phyloP scores from a whole-genome alignment of 352 stramenopile species.

The Globisporangium sylvaticum region DNA sequence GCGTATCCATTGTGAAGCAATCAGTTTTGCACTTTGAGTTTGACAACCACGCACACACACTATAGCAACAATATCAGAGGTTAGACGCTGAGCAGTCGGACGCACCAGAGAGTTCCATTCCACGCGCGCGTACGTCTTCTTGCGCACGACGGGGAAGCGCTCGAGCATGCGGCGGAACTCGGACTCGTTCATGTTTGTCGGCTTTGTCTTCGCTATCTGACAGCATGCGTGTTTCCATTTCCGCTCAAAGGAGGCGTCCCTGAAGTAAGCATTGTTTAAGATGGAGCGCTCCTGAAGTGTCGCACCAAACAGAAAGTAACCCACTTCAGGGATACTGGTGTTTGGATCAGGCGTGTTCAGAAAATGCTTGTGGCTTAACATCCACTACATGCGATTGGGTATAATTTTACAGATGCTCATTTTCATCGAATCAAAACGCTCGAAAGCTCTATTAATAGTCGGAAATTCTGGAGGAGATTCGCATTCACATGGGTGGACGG shows the following conservation, averaged over 20 bases:
- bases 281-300: neutral
- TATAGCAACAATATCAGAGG: neutral
- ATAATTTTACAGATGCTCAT: neutral
- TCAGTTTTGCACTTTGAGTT: neutral
- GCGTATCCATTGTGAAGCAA: neutral
- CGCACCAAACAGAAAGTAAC: neutral
- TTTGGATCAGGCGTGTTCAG: neutral
- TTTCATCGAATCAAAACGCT: constrained; percentile 1
- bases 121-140: constrained; percentile 70
- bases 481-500: constrained; percentile 4
- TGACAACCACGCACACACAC: neutral
- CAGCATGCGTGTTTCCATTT: neutral
- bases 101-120: constrained; percentile 76
- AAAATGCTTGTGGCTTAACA: constrained; percentile 3
- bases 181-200: constrained; percentile 59
- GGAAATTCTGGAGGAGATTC: neutral
- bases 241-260: neutral
- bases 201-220: neutral
- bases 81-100: constrained; percentile 11
- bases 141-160: constrained; percentile 74
- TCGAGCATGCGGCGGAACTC: constrained; percentile 70
- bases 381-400: neutral
- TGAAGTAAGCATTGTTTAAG: neutral
- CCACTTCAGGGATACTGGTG: neutral
- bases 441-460: neutral